Conservation (phyloP, 768 basidiomycete genomes). For the Pisolithus orientalis region DNA sequence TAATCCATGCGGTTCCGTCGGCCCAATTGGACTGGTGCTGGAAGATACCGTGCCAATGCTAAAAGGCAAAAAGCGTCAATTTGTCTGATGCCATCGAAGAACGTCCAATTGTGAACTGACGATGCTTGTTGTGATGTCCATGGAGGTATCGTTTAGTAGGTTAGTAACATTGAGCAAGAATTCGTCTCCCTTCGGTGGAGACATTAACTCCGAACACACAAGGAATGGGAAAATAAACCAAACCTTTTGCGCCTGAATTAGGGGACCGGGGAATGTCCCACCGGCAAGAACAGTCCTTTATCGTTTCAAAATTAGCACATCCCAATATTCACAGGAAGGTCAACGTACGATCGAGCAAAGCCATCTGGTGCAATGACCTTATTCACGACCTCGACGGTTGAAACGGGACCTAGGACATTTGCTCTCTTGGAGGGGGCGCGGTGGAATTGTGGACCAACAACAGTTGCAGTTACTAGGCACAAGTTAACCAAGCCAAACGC, state of each 20-base stretch:
- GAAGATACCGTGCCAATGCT: conserved; percentile 55
- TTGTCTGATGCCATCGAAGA: background rate
- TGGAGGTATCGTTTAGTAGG: conserved; percentile 16
- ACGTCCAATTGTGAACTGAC: conserved; percentile 6
- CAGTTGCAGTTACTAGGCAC: background rate
- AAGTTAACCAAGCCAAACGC: background rate
- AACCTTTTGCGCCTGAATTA: too few relatives aligned
- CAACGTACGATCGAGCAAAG: background rate
- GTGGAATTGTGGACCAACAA: background rate
- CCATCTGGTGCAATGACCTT: conserved; percentile 37
- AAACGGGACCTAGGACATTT: background rate
- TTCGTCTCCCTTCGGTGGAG: background rate
- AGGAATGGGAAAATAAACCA: background rate
- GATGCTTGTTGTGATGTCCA: conserved; percentile 19
- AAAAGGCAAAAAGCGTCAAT: background rate
- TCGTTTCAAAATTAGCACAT: background rate
- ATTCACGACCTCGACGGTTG: conserved; percentile 30
- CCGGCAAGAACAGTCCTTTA: too few relatives aligned
- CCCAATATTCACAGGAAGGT: conserved; percentile 1
- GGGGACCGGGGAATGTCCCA: too few relatives aligned
- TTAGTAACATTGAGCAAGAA: conserved; percentile 22
- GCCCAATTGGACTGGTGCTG: conserved; percentile 38
- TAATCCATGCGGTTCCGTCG: conserved; percentile 37
- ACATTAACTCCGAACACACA: background rate
- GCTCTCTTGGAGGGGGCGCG: background rate